phyloP scores from a whole-genome alignment of 495 filamentous ascomycete genomes.

The Penicillium psychrofluorescens region DNA sequence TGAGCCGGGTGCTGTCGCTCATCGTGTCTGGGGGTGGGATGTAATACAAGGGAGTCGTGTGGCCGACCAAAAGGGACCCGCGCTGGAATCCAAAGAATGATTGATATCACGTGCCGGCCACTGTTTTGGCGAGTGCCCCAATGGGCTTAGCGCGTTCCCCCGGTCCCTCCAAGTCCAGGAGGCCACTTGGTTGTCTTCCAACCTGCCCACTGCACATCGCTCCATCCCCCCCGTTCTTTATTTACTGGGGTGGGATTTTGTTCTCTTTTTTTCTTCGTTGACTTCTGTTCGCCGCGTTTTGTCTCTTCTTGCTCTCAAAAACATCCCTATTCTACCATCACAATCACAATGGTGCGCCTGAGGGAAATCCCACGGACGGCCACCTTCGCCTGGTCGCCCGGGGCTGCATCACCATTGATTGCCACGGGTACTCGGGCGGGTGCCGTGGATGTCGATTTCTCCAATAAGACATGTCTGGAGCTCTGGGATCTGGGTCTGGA shows the following conservation, averaged over 20 bases:
- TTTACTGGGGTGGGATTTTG: conserved; percentile 20
- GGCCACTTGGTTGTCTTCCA: conserved; percentile 38
- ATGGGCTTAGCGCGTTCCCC: conserved; percentile 27
- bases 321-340: conserved; percentile 13
- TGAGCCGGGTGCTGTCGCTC: conserved; percentile 77
- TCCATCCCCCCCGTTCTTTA: conserved; percentile 17
- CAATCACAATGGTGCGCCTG: conserved; percentile 77
- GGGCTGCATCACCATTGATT: conserved; percentile 64
- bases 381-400: conserved; percentile 93
- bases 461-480: conserved; percentile 92
- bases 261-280: not conserved
- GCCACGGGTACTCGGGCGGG: conserved; percentile 95
- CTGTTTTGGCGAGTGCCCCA: conserved; percentile 35
- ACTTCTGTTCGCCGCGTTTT: conserved; percentile 4
- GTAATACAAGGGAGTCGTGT: not conserved
- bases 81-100: conserved; percentile 2
- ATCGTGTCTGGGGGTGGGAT: conserved; percentile 35
- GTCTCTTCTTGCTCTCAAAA: conserved; percentile 8
- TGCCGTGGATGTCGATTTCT: conserved; percentile 94
- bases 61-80: not conserved
- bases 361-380: conserved; percentile 94
- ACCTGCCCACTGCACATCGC: conserved; percentile 14
- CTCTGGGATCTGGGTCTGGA: conserved; percentile 89
- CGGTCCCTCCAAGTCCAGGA: conserved; percentile 34
- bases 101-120: conserved; percentile 38